These are phyloP conservation scores for Skeletonema potamos DNA, from an alignment of 108 stramenopile genomes.

Conservation along the genomic window DNA sequence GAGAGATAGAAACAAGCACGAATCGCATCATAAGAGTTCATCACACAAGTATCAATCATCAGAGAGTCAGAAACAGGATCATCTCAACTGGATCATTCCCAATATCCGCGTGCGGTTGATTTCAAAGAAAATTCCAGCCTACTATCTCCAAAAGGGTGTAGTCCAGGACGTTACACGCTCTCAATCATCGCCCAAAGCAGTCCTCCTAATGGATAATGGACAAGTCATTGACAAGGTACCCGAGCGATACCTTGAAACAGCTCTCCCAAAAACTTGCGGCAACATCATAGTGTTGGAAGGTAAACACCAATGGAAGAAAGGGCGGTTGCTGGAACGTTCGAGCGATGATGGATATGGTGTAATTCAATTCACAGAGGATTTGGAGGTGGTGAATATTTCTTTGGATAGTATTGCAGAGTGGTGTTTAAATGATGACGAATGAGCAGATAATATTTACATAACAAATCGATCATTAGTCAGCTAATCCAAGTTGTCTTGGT, in stretches of 20 bases:
- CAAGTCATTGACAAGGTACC: conserved; percentile 68
- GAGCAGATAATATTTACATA: not conserved
- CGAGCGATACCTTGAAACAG: conserved; percentile 85
- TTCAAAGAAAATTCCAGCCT: conserved; percentile 62
- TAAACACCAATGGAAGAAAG: conserved; percentile 55
- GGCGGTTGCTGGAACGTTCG: conserved; percentile 72
- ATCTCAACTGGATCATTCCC: conserved; percentile 67
- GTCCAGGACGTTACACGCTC: conserved; percentile 70
- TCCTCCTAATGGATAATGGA: conserved; percentile 69
- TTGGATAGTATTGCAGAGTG: conserved; percentile 89
- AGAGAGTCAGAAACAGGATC: conserved; percentile 7
- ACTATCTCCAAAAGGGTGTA: conserved; percentile 77
- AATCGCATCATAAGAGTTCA: conserved; percentile 13
- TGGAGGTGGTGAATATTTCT: conserved; percentile 67
- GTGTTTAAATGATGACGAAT: conserved; percentile 26
- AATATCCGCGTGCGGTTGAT: conserved; percentile 85
- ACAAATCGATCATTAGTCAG: too few relatives aligned
- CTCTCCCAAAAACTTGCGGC: conserved; percentile 80
- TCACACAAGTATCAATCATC: conserved; percentile 1
- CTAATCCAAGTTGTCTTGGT: too few relatives aligned
- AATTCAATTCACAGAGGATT: conserved; percentile 80
- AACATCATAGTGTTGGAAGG: conserved; percentile 73
- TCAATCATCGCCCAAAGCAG: conserved; percentile 46
- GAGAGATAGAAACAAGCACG: conserved; percentile 6
- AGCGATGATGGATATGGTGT: conserved; percentile 56